These are phyloP conservation scores for Talaromyces nanjingensis DNA, from an alignment of 495 filamentous ascomycete genomes.

Conservation along the genomic window DNA sequence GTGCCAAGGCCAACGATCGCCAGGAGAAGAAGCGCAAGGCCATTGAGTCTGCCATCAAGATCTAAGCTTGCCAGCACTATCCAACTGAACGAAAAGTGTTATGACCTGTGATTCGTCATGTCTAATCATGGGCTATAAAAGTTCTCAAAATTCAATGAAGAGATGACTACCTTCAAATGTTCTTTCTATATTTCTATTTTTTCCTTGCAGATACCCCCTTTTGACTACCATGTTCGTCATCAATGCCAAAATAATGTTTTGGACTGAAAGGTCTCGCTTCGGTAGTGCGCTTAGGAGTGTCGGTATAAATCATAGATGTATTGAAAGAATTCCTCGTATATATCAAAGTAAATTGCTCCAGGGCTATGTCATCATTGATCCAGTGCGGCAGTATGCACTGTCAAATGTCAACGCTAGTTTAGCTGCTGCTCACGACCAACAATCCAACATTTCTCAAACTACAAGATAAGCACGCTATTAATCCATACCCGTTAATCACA, in stretches of 20 bases:
- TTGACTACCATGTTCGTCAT: background rate
- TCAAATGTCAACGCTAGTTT: background rate
- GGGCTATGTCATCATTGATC: background rate
- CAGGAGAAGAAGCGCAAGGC: conserved; percentile 97
- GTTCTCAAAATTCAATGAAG: conserved; percentile 7
- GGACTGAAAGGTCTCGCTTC: background rate
- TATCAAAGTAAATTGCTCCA: background rate
- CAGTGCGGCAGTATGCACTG: background rate
- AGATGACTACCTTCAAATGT: conserved; percentile 2
- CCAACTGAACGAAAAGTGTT: background rate
- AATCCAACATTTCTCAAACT: background rate
- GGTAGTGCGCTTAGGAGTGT: background rate
- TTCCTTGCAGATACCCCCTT: conserved; percentile 5
- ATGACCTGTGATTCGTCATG: background rate
- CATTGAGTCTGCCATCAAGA: conserved; percentile 86
- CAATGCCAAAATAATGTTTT: background rate
- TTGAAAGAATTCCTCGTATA: background rate
- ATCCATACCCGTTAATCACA: background rate
- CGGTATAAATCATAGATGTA: background rate
- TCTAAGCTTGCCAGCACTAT: conserved; percentile 49
- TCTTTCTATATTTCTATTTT: background rate
- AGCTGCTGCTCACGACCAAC: no score
- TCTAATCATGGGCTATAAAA: background rate
- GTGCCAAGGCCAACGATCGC: conserved; percentile 87
- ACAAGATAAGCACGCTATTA: background rate